Conservation (phyloP, 1,284 basidiomycete species). For the Anthracocystis panici-leucophaei region DNA sequence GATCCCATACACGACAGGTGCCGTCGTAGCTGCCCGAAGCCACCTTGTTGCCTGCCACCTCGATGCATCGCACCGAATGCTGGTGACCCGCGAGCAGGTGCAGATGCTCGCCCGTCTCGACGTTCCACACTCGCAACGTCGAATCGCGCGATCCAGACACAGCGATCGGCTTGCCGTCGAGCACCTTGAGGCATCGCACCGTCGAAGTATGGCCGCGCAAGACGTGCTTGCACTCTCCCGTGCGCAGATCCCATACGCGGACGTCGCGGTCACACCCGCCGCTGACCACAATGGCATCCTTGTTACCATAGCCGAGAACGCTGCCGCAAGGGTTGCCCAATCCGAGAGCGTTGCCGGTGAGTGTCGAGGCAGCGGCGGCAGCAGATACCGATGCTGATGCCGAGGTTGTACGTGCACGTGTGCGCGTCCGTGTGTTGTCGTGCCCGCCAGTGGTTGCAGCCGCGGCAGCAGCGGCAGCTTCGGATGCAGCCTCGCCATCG, state of each 20-base stretch:
- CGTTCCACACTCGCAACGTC: conserved; percentile 92
- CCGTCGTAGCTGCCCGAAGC: conserved; percentile 92
- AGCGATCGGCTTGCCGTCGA: conserved; percentile 87
- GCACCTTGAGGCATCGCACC: conserved; percentile 87
- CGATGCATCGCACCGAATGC: conserved; percentile 86
- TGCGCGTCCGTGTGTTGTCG: too few species aligned
- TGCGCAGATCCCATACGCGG: conserved; percentile 88
- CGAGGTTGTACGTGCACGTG: conserved; percentile 9
- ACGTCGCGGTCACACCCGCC: conserved; percentile 91
- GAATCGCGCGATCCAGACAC: conserved; percentile 84
- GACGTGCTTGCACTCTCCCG: conserved; percentile 84
- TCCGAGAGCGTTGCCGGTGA: conserved; percentile 41
- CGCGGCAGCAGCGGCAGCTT: not conserved
- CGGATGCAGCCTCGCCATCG: conserved; percentile 23
- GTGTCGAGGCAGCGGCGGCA: conserved; percentile 12
- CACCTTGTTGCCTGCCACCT: conserved; percentile 82
- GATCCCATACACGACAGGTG: conserved; percentile 72
- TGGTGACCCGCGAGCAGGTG: conserved; percentile 83
- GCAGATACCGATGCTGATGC: conserved; percentile 10
- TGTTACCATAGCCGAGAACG: conserved; percentile 77
- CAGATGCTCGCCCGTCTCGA: conserved; percentile 80
- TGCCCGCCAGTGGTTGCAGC: not conserved
- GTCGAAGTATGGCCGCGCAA: conserved; percentile 90
- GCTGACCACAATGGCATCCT: conserved; percentile 82
- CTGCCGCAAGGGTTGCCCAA: conserved; percentile 59